Base-by-base conservation (phyloP, 345 rosid species). In the Diplotaxis tenuifolia region DNA sequence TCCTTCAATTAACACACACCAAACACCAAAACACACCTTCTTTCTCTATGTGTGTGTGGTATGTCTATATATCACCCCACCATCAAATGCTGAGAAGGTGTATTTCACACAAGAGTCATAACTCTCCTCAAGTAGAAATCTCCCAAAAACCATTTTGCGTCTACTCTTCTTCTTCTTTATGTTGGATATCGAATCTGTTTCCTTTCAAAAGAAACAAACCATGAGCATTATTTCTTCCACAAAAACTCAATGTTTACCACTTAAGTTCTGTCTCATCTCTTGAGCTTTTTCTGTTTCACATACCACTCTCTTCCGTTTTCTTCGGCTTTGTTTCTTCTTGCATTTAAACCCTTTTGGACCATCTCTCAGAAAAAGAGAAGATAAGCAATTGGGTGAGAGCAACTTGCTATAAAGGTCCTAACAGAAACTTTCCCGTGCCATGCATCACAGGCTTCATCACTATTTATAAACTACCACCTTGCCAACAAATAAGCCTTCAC, bases 221-320 rank as follows among this genome's bases (percentile, higher is more conserved):
- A 77, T 66, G 76, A 66, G 49, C 52, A 72, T 47, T 42, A 71
- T 47, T 54, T 28, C 83, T 83, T 76, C 83, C 27, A 73, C 71
- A 59, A 78, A 74, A 79, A 42, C 77, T 75, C 72, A 83, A 42
- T 86, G 98, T 87, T 88, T 83, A 82, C 95, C 96, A 88, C 91
- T 87, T 74, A 58, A 77, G 31, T 61, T 78, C 61, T 73, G 69
- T n/a, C 74, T 74, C 14, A 7, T 28, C 9, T 72, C 75, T 54
- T 42, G 11, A 75, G 11, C 11, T 9, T 2, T 11, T 29, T 22
- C 68, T 11, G 25, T 59, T n/a, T 50, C 62, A 69, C 47, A 74
- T 16, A 70, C 73, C 22, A 7, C 57, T 34, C 73, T 38, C 38
- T 38, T 68, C 75, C 80, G 68, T 23, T 53, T 56, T 57, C 57